Evolutionary conservation across 352 stramenopile species (phyloP).

Genomic region (Paralagenidium karlingii): DNA sequence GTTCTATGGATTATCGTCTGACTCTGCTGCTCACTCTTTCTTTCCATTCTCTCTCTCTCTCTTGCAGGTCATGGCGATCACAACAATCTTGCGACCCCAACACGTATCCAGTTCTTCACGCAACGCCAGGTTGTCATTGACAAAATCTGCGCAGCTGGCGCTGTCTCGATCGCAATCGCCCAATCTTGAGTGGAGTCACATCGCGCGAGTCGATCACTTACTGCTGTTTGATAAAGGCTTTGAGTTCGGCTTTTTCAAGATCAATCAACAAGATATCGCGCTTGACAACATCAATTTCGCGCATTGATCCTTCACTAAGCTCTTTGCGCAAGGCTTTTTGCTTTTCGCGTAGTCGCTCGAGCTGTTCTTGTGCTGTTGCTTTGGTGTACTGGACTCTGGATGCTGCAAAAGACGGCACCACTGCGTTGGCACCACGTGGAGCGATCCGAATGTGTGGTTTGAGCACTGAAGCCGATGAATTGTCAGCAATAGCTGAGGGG

Average conservation of each 20-base stretch:
- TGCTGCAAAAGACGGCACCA: too few species aligned
- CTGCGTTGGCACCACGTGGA: too few species aligned
- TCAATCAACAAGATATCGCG: slow-evolving; percentile 38
- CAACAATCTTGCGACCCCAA: slow-evolving; percentile 18
- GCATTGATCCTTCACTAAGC: slow-evolving; percentile 3
- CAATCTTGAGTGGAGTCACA: not conserved
- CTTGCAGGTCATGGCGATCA: slow-evolving; percentile 42
- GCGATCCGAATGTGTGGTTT: too few species aligned
- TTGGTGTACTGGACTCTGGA: too few species aligned
- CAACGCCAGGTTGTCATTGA: slow-evolving; percentile 13
- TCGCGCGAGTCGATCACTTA: slow-evolving; percentile 4
- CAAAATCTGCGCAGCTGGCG: slow-evolving; percentile 28
- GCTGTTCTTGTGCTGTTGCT: too few species aligned
- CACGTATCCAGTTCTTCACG: slow-evolving; percentile 35
- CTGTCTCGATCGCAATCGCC: slow-evolving; percentile 46
- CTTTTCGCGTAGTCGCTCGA: slow-evolving; percentile 17
- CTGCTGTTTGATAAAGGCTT: slow-evolving; percentile 26
- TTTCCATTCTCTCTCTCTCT: not conserved
- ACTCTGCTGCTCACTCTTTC: not conserved
- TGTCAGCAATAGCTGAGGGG: too few species aligned
- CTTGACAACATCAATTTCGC: slow-evolving; percentile 20
- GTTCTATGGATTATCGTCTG: too few species aligned
- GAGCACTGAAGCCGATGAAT: too few species aligned
- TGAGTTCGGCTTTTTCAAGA: slow-evolving; percentile 36
- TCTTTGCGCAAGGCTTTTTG: slow-evolving; percentile 18